Evolutionary conservation across 306 rosid species (phyloP).

Genomic region (Coriaria nepalensis): DNA sequence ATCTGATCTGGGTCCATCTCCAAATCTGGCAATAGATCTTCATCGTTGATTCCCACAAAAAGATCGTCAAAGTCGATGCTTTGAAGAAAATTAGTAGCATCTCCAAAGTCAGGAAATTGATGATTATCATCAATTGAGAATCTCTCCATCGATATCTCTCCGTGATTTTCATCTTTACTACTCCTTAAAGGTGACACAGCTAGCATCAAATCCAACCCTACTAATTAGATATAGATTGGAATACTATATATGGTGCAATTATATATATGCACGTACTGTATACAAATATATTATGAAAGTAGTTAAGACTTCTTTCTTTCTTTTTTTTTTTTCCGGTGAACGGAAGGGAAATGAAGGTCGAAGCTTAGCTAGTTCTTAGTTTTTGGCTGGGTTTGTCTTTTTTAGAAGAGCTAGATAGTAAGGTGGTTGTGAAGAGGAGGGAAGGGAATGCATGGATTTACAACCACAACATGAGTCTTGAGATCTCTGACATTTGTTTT

Average conservation of each 20-base stretch:
- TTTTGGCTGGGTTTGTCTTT: background rate
- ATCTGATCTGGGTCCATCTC: conserved; percentile 66
- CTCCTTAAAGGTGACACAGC: conserved; percentile 51
- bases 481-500: conserved; percentile 39
- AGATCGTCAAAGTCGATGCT: conserved; percentile 69
- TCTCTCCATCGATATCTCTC: conserved; percentile 39
- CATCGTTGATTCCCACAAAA: conserved; percentile 46
- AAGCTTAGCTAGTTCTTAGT: too few relatives aligned
- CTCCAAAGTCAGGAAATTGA: conserved; percentile 35
- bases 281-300: background rate
- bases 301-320: background rate
- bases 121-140: conserved; percentile 31
- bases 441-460: conserved; percentile 18
- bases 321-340: conserved; percentile 7
- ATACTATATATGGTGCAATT: background rate
- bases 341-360: background rate
- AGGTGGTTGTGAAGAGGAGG: conserved; percentile 13
- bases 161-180: conserved; percentile 43
- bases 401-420: background rate
- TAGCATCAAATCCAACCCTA: conserved; percentile 36
- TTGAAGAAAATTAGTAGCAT: conserved; percentile 40
- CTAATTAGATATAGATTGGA: background rate
- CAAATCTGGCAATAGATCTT: conserved; percentile 65
- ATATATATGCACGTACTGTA: background rate
- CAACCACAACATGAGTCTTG: conserved; percentile 46